Percentiles rank a stretch among this genome's conserved stretches.
Conservation (phyloP, 257 asterid species). For the Solanum tarijense region DNA sequence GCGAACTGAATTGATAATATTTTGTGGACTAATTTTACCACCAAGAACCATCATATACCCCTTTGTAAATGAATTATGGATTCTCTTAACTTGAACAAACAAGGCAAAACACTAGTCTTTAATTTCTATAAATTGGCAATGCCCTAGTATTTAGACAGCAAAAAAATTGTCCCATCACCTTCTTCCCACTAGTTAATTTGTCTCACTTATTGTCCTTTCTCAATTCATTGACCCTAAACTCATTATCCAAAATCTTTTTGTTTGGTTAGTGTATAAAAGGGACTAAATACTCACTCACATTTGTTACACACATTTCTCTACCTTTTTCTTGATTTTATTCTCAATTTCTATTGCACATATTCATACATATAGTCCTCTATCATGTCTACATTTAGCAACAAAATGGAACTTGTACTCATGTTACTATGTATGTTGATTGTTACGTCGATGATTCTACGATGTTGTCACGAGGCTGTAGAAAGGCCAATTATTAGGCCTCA, state of each 20-base stretch:
- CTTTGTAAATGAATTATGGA: background rate
- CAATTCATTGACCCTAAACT: background rate
- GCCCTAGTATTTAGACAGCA: background rate
- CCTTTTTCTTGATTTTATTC: background rate
- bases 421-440: background rate
- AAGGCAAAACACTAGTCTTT: conserved; percentile 4
- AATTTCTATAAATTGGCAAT: background rate
- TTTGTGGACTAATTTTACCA: background rate
- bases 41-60: background rate
- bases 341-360: background rate
- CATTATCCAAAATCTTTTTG: background rate
- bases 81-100: background rate
- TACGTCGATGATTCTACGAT: background rate
- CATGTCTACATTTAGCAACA: background rate
- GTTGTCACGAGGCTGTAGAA: background rate
- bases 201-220: background rate
- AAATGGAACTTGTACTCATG: background rate
- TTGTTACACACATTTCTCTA: background rate
- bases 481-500: background rate
- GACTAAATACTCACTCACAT: background rate
- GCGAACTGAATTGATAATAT: background rate
- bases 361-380: background rate
- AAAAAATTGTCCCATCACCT: background rate
- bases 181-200: conserved; percentile 1
- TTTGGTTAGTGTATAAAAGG: background rate